Evolutionary conservation across 2,329 filamentous ascomycete genomes (phyloP), one percentile per base, ranked within the genome.

Genomic region (Boeremia exigua): DNA sequence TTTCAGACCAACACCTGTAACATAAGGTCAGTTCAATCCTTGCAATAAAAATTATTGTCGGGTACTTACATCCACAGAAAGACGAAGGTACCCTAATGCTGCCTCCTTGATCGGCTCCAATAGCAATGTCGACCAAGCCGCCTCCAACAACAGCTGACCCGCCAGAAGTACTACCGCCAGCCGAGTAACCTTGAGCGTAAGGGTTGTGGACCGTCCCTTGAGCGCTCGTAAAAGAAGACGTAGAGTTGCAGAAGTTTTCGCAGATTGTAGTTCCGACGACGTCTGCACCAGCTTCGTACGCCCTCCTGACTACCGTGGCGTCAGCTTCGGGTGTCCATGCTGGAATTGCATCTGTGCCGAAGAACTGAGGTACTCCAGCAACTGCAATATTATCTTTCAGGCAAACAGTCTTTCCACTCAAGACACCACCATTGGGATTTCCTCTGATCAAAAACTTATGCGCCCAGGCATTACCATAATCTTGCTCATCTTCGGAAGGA

Each of bases 351-450:
- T 84, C 79, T 37, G 79, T 84, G 0, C 83, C 82, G 37, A 80
- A 78, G 49, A 84, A 77, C 48, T 83, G 81, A 0, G 83, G 82
- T 1, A 86, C 80, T 0, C 78, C 80, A 1, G 81, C 81, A 1
- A 85, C 81, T 3, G 80, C 79, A 33, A 85, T 80, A 28, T 81
- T 82, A 59, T 86, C 83, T 62, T 85, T 85, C 12, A 85, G 57
- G 54, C 80, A 82, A 3, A 84, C 63, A 0, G 76, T 79, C 45
- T 80, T 84, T 0, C 54, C 80, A 25, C 38, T 58, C 4, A 69
- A 28, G 3, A 63, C 6, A 3, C 45, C 44, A 9, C 62, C 68
- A 27, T 48, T 53, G 2, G 60, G 29, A 39, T 63, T 47, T 59
- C 71, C 79, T 39, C 69, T 69, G 38, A 84, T 82, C 4, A 77